Evolutionary conservation across 257 asterid genomes (phyloP).

Genomic region (Linderniella brevidens): DNA sequence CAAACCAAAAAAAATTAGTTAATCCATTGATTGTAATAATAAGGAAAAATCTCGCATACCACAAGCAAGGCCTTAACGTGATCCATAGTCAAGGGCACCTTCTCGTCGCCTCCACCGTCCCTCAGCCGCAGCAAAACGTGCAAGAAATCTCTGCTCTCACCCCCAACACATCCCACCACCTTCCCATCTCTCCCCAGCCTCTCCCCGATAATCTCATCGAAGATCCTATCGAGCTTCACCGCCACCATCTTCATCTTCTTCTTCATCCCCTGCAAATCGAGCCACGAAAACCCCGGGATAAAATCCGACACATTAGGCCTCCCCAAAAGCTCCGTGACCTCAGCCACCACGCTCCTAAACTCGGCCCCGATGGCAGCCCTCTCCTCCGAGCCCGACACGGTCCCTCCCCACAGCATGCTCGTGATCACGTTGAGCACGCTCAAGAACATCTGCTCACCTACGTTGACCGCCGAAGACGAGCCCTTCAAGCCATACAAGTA

Average conservation of each 20-base stretch:
- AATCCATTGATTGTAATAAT: no score
- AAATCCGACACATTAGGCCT: slow-evolving; percentile 32
- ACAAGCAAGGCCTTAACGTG: slow-evolving; percentile 19
- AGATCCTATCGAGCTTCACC: not conserved
- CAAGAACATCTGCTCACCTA: slow-evolving; percentile 16
- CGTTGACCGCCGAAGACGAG: slow-evolving; percentile 5
- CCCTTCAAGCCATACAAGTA: slow-evolving; percentile 6
- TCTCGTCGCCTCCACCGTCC: slow-evolving; percentile 7
- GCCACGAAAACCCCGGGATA: slow-evolving; percentile 20
- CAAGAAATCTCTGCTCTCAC: slow-evolving; percentile 7
- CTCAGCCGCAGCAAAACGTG: slow-evolving; percentile 19
- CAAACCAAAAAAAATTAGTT: no score
- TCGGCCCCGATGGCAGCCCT: slow-evolving; percentile 10
- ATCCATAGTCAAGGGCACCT: not conserved
- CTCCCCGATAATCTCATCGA: not conserved
- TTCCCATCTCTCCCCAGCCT: not conserved
- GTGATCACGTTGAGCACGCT: slow-evolving; percentile 14
- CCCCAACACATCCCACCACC: no score
- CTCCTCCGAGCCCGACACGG: slow-evolving; percentile 5
- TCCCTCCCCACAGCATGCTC: slow-evolving; percentile 28
- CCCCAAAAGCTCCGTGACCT: slow-evolving; percentile 7
- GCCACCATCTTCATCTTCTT: slow-evolving; percentile 8
- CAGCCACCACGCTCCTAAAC: slow-evolving; percentile 9
- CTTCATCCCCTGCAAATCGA: slow-evolving; percentile 27
- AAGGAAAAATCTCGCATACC: no score